These are phyloP conservation scores for Hypseocharis bilobata DNA, from an alignment of 441 rosid genomes.

Conservation along the genomic window DNA sequence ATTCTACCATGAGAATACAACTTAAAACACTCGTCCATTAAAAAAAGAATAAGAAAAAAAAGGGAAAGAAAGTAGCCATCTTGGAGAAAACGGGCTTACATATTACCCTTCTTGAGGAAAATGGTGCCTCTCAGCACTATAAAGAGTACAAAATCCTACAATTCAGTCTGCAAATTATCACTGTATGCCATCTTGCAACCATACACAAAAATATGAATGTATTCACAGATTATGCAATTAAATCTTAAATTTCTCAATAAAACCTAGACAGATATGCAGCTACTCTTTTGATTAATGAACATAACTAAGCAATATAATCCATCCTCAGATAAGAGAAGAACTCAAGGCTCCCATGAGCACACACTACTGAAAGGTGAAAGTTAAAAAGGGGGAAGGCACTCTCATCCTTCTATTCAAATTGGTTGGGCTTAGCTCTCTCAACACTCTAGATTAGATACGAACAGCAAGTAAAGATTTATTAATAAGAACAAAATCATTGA, in stretches of 20 bases:
- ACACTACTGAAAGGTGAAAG: not conserved
- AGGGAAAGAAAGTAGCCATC: not conserved
- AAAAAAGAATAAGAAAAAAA: too few relatives aligned
- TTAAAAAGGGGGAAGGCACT: too few relatives aligned
- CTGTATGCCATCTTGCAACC: not conserved
- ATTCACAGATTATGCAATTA: not conserved
- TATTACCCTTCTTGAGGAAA: not conserved
- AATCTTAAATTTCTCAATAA: not conserved
- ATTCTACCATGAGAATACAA: not conserved
- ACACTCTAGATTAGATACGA: too few relatives aligned
- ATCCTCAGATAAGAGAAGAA: not conserved
- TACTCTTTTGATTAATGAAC: not conserved
- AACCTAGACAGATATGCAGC: not conserved
- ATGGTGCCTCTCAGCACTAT: not conserved
- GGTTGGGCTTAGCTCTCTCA: too few relatives aligned
- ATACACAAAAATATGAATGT: not conserved
- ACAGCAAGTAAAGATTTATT: too few relatives aligned
- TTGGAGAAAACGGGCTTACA: not conserved
- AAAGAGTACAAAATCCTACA: not conserved
- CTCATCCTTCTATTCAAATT: too few relatives aligned
- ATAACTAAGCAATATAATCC: not conserved
- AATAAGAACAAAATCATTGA: slow-evolving; percentile 8
- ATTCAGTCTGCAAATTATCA: not conserved
- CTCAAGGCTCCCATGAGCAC: not conserved
- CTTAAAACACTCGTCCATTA: not conserved